Percentiles rank a stretch among this genome's conserved stretches.
Conservation (phyloP, 2,329 filamentous ascomycete species). For the Sporothrix pallida region DNA sequence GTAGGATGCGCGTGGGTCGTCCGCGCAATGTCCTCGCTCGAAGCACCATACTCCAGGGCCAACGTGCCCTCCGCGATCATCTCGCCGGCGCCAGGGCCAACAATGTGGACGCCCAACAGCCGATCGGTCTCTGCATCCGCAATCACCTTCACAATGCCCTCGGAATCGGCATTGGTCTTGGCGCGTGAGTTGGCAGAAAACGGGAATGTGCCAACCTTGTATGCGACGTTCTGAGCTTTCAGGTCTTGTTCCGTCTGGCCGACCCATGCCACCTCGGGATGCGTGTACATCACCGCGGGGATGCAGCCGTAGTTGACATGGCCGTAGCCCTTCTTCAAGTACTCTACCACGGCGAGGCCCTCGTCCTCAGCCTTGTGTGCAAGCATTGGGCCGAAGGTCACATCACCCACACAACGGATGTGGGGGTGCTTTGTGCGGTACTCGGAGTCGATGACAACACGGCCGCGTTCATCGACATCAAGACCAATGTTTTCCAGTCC, state of each 20-base stretch:
- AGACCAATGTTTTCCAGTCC: conserved; percentile 93
- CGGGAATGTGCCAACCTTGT: conserved; percentile 92
- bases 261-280: conserved; percentile 98
- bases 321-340: conserved; percentile 96
- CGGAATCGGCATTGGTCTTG: conserved; percentile 97
- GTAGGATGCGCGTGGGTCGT: conserved; percentile 98
- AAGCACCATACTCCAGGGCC: conserved; percentile 94
- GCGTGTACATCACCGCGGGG: conserved; percentile 98
- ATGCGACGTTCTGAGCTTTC: conserved; percentile 86
- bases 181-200: conserved; percentile 98
- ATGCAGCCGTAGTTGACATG: conserved; percentile 99
- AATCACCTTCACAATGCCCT: conserved; percentile 96
- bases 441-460: conserved; percentile 96
- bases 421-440: conserved; percentile 98
- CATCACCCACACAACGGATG: conserved; percentile 95
- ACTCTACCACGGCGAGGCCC: conserved; percentile 91
- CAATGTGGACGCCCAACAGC: conserved; percentile 93
- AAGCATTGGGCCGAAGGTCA: conserved; percentile 97
- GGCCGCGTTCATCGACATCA: conserved; percentile 89
- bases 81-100: conserved; percentile 94
- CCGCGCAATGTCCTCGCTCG: conserved; percentile 89
- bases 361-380: conserved; percentile 99
- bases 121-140: conserved; percentile 96
- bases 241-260: conserved; percentile 97
- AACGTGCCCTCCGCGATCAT: conserved; percentile 99